A percentile compares a stretch with the other conserved stretches of the same genome.
Evolutionary conservation across 2,329 filamentous ascomycete species (phyloP).

Genomic region (Colletotrichum magnum): DNA sequence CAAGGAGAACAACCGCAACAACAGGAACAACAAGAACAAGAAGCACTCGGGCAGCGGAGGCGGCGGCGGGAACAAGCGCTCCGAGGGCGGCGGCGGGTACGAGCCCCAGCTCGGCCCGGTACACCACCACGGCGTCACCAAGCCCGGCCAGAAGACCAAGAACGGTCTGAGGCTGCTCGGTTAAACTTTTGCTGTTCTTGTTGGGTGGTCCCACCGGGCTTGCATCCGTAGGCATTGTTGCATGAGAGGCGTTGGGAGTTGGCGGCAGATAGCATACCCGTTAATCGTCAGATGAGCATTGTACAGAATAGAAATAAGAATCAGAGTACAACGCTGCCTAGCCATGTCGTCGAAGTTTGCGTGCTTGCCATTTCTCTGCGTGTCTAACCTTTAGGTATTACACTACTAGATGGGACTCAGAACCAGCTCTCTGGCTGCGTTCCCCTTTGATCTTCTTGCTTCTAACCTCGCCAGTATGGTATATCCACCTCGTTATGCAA

Average conservation of each 20-base stretch:
- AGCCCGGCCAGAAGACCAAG: slow-evolving; percentile 77
- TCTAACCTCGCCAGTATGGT: slow-evolving; percentile 26
- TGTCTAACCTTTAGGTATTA: slow-evolving; percentile 20
- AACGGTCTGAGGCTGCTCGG: slow-evolving; percentile 74
- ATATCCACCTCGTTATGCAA: slow-evolving; percentile 35
- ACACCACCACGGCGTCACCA: slow-evolving; percentile 67
- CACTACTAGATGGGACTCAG: slow-evolving; percentile 1
- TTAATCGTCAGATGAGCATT: not conserved
- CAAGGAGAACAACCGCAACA: slow-evolving; percentile 57
- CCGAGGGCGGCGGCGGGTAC: slow-evolving; percentile 55
- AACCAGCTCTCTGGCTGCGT: slow-evolving; percentile 1
- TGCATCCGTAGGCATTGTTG: not conserved
- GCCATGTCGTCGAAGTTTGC: not conserved
- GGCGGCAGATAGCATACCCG: slow-evolving; percentile 16
- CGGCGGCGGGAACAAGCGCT: slow-evolving; percentile 50
- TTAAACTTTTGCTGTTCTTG: slow-evolving; percentile 51
- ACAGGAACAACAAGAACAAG: slow-evolving; percentile 51
- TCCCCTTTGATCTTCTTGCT: not conserved
- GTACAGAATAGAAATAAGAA: slow-evolving; percentile 5
- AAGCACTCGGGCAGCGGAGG: slow-evolving; percentile 43
- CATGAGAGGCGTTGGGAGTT: slow-evolving; percentile 30
- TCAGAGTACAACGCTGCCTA: not conserved
- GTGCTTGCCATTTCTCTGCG: slow-evolving; percentile 18
- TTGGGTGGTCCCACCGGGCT: not conserved
- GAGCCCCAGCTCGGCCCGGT: slow-evolving; percentile 67